A percentile compares a stretch with the other conserved stretches of the same genome.
These are phyloP conservation scores for Collybiopsis luxurians DNA, from an alignment of 768 basidiomycete genomes.

Conservation along the genomic window DNA sequence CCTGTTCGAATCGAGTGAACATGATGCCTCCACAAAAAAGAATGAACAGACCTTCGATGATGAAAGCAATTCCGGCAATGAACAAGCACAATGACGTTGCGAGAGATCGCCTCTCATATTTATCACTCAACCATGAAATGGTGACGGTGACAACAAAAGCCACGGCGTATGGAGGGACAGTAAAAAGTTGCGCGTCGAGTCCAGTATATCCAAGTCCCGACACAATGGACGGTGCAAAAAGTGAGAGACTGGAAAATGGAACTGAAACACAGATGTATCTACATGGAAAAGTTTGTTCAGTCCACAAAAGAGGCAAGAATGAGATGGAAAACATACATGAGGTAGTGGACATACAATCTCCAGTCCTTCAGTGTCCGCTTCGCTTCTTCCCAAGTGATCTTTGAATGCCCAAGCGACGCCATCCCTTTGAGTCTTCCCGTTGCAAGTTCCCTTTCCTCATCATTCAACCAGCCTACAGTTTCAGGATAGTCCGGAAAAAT, in stretches of 20 bases:
- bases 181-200: conserved; percentile 43
- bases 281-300: not conserved
- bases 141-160: conserved; percentile 27
- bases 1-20: conserved; percentile 2
- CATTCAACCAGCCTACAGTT: conserved; percentile 40
- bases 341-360: conserved; percentile 36
- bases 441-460: conserved; percentile 38
- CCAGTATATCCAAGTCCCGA: conserved; percentile 41
- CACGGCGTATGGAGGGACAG: conserved; percentile 37
- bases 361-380: conserved; percentile 31
- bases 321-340: conserved; percentile 18
- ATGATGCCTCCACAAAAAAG: not conserved
- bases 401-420: conserved; percentile 20
- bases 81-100: conserved; percentile 5
- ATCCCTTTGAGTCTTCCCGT: conserved; percentile 22
- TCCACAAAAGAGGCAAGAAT: not conserved
- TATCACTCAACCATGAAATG: conserved; percentile 21
- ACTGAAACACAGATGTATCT: conserved; percentile 41
- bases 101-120: conserved; percentile 12
- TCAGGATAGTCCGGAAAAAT: conserved; percentile 51
- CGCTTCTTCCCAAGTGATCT: conserved; percentile 36
- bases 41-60: conserved; percentile 8
- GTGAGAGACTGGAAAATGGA: conserved; percentile 36
- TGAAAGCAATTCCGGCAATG: conserved; percentile 15
- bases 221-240: conserved; percentile 59